Evolutionary conservation across 2,329 filamentous ascomycete genomes (phyloP).

Genomic region (Pestalotiopsis sp.): DNA sequence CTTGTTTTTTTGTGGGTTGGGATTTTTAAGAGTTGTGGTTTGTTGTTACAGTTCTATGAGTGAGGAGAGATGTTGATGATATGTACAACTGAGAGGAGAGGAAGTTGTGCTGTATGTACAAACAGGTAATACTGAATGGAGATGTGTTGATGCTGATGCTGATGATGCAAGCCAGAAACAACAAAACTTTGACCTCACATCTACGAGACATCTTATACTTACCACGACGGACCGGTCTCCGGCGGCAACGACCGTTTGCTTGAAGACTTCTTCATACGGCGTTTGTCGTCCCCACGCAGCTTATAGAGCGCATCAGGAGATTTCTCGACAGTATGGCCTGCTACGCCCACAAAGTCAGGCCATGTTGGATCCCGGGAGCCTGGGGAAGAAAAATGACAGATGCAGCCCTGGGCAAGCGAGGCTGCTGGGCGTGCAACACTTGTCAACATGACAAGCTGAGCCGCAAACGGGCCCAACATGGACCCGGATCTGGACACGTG

Average conservation of each 20-base stretch:
- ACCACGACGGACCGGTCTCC: constrained; percentile 2
- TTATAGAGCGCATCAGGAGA: constrained; percentile 7
- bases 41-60: not conserved
- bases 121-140: constrained; percentile 1
- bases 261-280: not conserved
- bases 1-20: not conserved
- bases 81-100: constrained; percentile 8
- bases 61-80: constrained; percentile 1
- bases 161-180: constrained; percentile 5
- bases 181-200: not conserved
- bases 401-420: not conserved
- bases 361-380: not conserved
- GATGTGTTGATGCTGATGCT: constrained; percentile 10
- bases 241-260: not conserved
- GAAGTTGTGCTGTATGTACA: constrained; percentile 9
- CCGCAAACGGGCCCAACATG: not conserved
- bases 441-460: constrained; percentile 8
- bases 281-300: not conserved
- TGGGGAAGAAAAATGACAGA: not conserved
- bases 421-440: not conserved
- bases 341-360: constrained; percentile 4
- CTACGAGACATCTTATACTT: constrained; percentile 9
- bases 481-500: not conserved
- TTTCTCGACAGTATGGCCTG: constrained; percentile 2
- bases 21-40: not conserved